Conservation (phyloP, 2,329 filamentous ascomycete genomes). For the Zymoseptoria pseudotritici region DNA sequence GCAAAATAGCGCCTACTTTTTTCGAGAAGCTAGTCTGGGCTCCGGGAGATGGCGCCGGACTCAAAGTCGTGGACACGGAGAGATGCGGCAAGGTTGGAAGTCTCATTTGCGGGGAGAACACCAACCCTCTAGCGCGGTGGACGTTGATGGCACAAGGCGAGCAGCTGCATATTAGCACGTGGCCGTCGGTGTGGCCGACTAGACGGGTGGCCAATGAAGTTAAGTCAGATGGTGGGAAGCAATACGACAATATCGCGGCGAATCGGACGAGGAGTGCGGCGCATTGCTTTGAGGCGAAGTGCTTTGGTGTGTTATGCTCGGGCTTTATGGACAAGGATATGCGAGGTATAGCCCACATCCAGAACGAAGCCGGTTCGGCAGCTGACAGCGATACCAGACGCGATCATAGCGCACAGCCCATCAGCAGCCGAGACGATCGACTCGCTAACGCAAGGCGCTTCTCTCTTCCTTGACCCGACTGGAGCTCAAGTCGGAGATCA, state of each 20-base stretch:
- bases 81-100: conserved; percentile 41
- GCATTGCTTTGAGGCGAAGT: conserved; percentile 53
- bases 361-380: background rate
- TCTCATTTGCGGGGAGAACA: conserved; percentile 53
- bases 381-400: conserved; percentile 14
- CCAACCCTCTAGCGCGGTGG: conserved; percentile 49
- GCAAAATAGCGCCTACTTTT: conserved; percentile 50
- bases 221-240: conserved; percentile 18
- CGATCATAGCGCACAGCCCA: conserved; percentile 27
- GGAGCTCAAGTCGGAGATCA: conserved; percentile 33
- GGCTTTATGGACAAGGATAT: conserved; percentile 33
- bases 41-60: conserved; percentile 45
- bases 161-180: conserved; percentile 49
- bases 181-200: conserved; percentile 51
- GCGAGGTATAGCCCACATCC: conserved; percentile 7
- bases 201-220: conserved; percentile 3
- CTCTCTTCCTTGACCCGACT: conserved; percentile 47
- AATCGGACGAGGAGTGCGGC: conserved; percentile 47
- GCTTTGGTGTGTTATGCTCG: conserved; percentile 47
- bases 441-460: conserved; percentile 38
- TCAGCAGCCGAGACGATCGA: conserved; percentile 29
- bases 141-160: conserved; percentile 48
- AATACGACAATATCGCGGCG: conserved; percentile 49
- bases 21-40: conserved; percentile 52
- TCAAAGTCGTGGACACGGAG: conserved; percentile 40